These are phyloP conservation scores for Mycena alexandri DNA, from an alignment of 768 basidiomycete genomes.

Conservation along the genomic window DNA sequence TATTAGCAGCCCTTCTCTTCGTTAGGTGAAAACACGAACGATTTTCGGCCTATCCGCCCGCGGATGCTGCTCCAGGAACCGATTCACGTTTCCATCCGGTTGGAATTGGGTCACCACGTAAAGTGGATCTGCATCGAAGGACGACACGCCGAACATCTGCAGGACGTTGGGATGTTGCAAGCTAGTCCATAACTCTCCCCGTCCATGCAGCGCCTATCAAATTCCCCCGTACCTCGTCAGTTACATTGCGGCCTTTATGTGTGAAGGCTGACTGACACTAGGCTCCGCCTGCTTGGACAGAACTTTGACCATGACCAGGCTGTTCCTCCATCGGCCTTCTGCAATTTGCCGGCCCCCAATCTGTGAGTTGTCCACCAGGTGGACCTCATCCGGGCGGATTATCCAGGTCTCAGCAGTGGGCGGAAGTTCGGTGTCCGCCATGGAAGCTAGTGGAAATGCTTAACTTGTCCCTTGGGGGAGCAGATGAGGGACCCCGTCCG, in stretches of 20 bases:
- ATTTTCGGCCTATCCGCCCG: constrained; percentile 36
- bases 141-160: constrained; percentile 40
- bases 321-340: constrained; percentile 23
- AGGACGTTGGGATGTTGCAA: constrained; percentile 40
- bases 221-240: neutral
- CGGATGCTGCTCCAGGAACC: constrained; percentile 38
- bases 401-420: constrained; percentile 24
- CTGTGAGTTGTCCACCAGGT: constrained; percentile 18
- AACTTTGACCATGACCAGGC: constrained; percentile 26
- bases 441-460: constrained; percentile 8
- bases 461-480: constrained; percentile 4
- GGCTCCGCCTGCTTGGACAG: constrained; percentile 27
- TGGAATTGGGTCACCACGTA: constrained; percentile 39
- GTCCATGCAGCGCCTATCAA: constrained; percentile 35
- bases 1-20: neutral
- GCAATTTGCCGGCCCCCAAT: constrained; percentile 21
- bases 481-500: neutral
- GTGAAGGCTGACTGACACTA: constrained; percentile 15
- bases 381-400: constrained; percentile 22
- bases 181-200: constrained; percentile 38
- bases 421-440: constrained; percentile 20
- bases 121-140: constrained; percentile 41
- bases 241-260: neutral
- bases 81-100: constrained; percentile 35
- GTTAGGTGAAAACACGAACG: constrained; percentile 20